phyloP scores from a whole-genome alignment of 1,284 basidiomycete genomes.

The Cerrena zonata region DNA sequence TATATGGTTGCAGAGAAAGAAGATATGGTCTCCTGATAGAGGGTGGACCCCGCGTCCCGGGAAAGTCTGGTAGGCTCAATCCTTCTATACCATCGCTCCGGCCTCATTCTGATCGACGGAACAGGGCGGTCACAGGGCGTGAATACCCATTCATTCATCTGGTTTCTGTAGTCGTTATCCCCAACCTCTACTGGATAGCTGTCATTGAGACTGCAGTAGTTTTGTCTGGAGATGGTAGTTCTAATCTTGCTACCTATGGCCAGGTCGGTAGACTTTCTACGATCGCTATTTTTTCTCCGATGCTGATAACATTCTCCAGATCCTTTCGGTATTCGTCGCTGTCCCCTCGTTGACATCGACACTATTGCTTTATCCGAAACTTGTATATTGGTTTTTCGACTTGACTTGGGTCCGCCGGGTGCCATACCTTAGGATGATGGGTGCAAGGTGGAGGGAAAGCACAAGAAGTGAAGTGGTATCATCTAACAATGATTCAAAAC shows the following conservation, averaged over 20 bases:
- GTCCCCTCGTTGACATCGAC: slow-evolving; percentile 1
- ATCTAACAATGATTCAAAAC: too few relatives aligned
- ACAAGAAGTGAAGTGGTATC: too few relatives aligned
- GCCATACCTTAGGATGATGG: too few relatives aligned
- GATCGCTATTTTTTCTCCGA: background rate
- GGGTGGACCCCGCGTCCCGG: slow-evolving; percentile 1
- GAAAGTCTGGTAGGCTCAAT: background rate
- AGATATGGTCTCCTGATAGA: slow-evolving; percentile 6
- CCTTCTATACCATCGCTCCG: background rate
- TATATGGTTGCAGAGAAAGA: slow-evolving; percentile 3
- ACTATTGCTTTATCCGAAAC: background rate
- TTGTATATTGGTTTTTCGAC: background rate
- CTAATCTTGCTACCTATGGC: slow-evolving; percentile 1
- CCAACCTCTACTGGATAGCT: slow-evolving; percentile 2
- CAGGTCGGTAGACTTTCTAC: slow-evolving; percentile 2
- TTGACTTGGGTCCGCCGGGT: slow-evolving; percentile 8
- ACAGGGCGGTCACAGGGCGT: background rate
- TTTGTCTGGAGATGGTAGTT: background rate
- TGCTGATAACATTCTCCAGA: background rate
- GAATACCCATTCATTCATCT: slow-evolving; percentile 8
- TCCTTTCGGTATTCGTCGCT: slow-evolving; percentile 7
- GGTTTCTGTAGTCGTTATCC: slow-evolving; percentile 3
- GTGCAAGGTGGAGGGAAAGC: too few relatives aligned
- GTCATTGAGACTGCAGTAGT: background rate
- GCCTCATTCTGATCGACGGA: background rate